Percentiles rank a stretch among this genome's conserved stretches.
phyloP scores from a whole-genome alignment of 2,329 filamentous ascomycete genomes.

The Aspergillus neoniger region DNA sequence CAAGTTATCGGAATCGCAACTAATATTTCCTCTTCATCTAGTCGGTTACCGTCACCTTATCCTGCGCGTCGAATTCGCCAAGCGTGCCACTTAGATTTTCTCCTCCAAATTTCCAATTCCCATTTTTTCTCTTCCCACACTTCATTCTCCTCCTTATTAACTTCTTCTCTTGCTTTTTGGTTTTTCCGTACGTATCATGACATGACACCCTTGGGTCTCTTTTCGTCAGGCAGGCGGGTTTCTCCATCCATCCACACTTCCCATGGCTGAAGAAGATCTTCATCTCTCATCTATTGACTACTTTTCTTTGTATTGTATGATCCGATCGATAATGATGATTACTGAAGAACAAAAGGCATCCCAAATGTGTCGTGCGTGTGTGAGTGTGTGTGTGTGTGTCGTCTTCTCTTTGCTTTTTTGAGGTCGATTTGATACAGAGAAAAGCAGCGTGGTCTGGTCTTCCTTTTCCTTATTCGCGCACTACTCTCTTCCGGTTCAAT shows the following conservation, averaged over 20 bases:
- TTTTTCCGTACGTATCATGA: conserved; percentile 25
- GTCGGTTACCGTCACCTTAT: conserved; percentile 57
- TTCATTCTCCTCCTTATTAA: neutral
- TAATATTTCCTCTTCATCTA: conserved; percentile 23
- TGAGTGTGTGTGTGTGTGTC: conserved; percentile 24
- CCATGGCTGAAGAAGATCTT: conserved; percentile 28
- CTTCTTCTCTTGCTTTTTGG: conserved; percentile 22
- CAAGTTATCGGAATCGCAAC: neutral
- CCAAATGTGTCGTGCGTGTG: neutral
- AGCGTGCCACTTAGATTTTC: conserved; percentile 44
- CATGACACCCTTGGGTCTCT: conserved; percentile 27
- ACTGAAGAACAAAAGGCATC: conserved; percentile 27
- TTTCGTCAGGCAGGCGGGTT: conserved; percentile 32
- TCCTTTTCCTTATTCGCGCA: conserved; percentile 1
- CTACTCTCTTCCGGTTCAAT: neutral
- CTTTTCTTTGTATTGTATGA: conserved; percentile 39
- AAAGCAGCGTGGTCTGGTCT: conserved; percentile 29
- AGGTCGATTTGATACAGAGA: neutral
- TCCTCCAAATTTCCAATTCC: neutral
- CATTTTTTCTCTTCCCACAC: neutral
- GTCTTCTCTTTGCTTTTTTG: conserved; percentile 25
- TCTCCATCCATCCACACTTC: conserved; percentile 12
- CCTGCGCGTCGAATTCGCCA: conserved; percentile 55
- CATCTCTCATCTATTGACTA: conserved; percentile 5
- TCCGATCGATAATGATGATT: conserved; percentile 42